Evolutionary conservation across 1,284 basidiomycete genomes (phyloP).

Genomic region (Leccinum proximum): DNA sequence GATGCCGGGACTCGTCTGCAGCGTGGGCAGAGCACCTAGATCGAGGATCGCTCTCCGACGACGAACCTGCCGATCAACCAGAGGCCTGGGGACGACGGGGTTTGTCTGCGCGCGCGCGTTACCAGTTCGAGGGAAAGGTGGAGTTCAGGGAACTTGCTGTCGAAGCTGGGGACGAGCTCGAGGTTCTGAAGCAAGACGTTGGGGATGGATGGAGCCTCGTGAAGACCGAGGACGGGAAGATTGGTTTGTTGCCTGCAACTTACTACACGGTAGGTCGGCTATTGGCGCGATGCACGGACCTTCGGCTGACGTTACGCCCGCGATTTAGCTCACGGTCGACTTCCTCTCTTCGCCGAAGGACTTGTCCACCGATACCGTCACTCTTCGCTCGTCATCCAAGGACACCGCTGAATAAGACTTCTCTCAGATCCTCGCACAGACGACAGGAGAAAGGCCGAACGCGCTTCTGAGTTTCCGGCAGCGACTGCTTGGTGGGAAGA

Average conservation of each 20-base stretch:
- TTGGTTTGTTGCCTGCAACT: slow-evolving; percentile 65
- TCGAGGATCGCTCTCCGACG: slow-evolving; percentile 37
- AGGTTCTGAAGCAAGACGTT: slow-evolving; percentile 60
- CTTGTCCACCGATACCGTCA: slow-evolving; percentile 42
- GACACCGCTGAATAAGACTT: slow-evolving; percentile 24
- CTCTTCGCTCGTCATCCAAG: slow-evolving; percentile 49
- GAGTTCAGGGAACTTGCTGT: slow-evolving; percentile 69
- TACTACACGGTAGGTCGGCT: slow-evolving; percentile 63
- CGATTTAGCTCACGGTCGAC: slow-evolving; percentile 55
- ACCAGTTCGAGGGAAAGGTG: slow-evolving; percentile 68
- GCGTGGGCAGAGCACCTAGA: slow-evolving; percentile 70
- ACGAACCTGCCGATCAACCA: slow-evolving; percentile 34
- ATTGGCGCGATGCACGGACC: background rate
- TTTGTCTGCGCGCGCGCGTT: slow-evolving; percentile 60
- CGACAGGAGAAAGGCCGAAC: slow-evolving; percentile 66
- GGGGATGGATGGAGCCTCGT: slow-evolving; percentile 78
- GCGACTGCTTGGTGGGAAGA: slow-evolving; percentile 71
- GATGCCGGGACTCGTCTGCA: slow-evolving; percentile 67
- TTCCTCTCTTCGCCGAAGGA: slow-evolving; percentile 51
- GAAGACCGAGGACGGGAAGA: slow-evolving; percentile 46
- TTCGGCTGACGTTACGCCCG: slow-evolving; percentile 2
- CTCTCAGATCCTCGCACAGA: slow-evolving; percentile 59
- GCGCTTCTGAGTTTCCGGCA: slow-evolving; percentile 65
- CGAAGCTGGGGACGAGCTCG: slow-evolving; percentile 61
- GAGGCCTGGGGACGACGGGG: slow-evolving; percentile 38